These are phyloP conservation scores for Cenococcum geophilum DNA, from an alignment of 495 filamentous ascomycete species.

Conservation along the genomic window DNA sequence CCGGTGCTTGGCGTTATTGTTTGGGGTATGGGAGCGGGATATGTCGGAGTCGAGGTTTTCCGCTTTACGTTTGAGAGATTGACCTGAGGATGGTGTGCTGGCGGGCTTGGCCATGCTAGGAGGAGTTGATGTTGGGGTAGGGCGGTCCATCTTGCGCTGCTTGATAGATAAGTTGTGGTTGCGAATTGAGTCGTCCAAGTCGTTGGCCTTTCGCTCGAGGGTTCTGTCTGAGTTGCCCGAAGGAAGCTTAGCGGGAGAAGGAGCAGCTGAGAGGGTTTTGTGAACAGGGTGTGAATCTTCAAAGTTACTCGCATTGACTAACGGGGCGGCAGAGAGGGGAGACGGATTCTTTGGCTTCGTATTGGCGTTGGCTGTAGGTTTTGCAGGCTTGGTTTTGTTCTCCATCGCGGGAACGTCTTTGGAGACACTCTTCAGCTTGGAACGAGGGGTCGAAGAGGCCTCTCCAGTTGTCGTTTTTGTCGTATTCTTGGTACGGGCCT, in stretches of 20 bases:
- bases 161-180: slow-evolving; percentile 25
- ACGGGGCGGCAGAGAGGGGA: slow-evolving; percentile 30
- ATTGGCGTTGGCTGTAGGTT: slow-evolving; percentile 21
- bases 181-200: slow-evolving; percentile 24
- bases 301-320: slow-evolving; percentile 34
- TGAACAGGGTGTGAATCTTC: slow-evolving; percentile 28
- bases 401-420: not conserved
- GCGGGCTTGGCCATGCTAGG: slow-evolving; percentile 11
- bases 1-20: slow-evolving; percentile 16
- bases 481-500: slow-evolving; percentile 18
- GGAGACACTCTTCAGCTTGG: not conserved
- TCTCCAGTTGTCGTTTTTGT: slow-evolving; percentile 1
- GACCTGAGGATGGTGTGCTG: slow-evolving; percentile 16
- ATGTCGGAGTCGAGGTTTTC: slow-evolving; percentile 16
- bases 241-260: slow-evolving; percentile 25
- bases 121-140: slow-evolving; percentile 20
- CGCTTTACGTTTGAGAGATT: slow-evolving; percentile 27
- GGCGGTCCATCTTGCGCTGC: slow-evolving; percentile 23
- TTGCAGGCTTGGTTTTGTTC: not conserved
- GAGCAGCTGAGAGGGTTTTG: slow-evolving; percentile 24
- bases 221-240: slow-evolving; percentile 21
- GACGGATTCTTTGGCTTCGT: slow-evolving; percentile 34
- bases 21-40: not conserved
- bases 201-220: slow-evolving; percentile 36
- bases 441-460: slow-evolving; percentile 16